Conservation (phyloP, 108 stramenopile species). For the Hondaea fermentalgiana region DNA sequence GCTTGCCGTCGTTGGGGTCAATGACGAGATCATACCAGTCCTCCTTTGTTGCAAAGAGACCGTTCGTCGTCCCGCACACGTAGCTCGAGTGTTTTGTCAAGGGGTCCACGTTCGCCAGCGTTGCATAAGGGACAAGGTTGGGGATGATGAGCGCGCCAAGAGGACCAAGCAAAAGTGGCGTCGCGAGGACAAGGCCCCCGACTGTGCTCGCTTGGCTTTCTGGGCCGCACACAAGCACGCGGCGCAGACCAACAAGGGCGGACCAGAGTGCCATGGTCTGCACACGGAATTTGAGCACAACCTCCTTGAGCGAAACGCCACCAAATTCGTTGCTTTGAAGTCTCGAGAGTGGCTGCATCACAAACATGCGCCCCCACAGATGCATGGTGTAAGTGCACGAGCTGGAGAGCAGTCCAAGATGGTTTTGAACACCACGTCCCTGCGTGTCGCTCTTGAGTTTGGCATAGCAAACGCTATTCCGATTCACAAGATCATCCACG, state of each 20-base stretch:
- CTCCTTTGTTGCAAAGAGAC: not conserved
- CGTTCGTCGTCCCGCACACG: conserved; percentile 10
- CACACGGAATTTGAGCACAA: not conserved
- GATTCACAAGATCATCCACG: not conserved
- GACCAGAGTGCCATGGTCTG: conserved; percentile 2
- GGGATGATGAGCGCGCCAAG: not conserved
- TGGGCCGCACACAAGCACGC: not conserved
- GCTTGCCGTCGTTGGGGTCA: not conserved
- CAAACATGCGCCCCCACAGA: not conserved
- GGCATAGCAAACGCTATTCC: not conserved
- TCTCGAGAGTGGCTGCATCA: not conserved
- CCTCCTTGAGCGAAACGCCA: not conserved
- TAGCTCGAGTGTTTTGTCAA: not conserved
- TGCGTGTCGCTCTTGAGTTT: not conserved
- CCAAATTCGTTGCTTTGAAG: not conserved
- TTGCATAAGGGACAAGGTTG: not conserved
- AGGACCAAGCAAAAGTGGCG: not conserved
- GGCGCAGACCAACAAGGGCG: not conserved
- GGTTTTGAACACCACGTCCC: not conserved
- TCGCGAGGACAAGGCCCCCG: not conserved
- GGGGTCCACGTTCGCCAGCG: not conserved
- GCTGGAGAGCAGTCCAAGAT: not conserved
- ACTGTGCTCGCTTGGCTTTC: not conserved
- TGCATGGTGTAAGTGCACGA: not conserved
- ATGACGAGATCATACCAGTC: not conserved